Conservation (phyloP, 1,284 basidiomycete genomes). For the Pseudozyma tsukubaensis region DNA sequence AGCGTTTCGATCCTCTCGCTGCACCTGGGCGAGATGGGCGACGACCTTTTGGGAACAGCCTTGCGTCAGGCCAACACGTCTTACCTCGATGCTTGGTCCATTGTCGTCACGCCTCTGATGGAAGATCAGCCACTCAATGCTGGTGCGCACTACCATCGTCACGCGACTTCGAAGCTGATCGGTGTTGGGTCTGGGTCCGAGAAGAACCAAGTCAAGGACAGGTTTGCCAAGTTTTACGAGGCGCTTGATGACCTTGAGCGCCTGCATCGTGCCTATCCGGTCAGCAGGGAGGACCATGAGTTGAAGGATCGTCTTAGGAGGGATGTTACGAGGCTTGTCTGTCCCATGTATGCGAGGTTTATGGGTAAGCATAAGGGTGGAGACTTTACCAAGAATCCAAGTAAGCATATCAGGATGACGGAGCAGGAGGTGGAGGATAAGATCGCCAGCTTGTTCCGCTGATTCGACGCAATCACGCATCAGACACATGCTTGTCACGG, state of each 20-base stretch:
- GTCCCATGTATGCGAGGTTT: slow-evolving; percentile 58
- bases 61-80: slow-evolving; percentile 54
- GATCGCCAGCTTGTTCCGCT: slow-evolving; percentile 51
- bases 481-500: too few species aligned
- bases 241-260: slow-evolving; percentile 59
- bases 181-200: slow-evolving; percentile 56
- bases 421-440: slow-evolving; percentile 58
- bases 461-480: too few species aligned
- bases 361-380: slow-evolving; percentile 50
- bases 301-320: slow-evolving; percentile 46
- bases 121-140: slow-evolving; percentile 49
- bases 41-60: slow-evolving; percentile 52
- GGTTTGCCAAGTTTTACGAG: slow-evolving; percentile 64
- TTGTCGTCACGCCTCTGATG: slow-evolving; percentile 60
- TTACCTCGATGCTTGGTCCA: slow-evolving; percentile 64
- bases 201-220: slow-evolving; percentile 62
- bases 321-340: slow-evolving; percentile 55
- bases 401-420: slow-evolving; percentile 59
- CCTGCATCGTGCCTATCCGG: slow-evolving; percentile 61
- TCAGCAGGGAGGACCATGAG: slow-evolving; percentile 55
- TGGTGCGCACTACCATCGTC: slow-evolving; percentile 39
- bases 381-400: slow-evolving; percentile 62
- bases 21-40: slow-evolving; percentile 53
- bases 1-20: slow-evolving; percentile 32
- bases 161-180: slow-evolving; percentile 53